Base-by-base conservation (phyloP, 129 eudicot genomes). In the Saussurea involucrata region DNA sequence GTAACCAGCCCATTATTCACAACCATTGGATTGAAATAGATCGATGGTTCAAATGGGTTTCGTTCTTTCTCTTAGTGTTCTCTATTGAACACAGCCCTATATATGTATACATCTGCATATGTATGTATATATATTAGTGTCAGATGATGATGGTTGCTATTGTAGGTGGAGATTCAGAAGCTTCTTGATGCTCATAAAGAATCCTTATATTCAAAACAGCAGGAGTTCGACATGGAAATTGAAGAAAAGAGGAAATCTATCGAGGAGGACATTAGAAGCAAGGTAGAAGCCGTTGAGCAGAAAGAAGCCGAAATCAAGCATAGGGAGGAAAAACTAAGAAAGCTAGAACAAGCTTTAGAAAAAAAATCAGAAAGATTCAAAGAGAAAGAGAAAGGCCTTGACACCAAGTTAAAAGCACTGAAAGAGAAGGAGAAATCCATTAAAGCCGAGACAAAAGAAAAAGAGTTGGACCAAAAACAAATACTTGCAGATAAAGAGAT, bases 91-190 rank as follows among this genome's bases (percentile, higher is more conserved):
- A 37, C 46, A 34, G 13, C 46, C 46, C 46, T 8, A 37, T 37
- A 9, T 37, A 37, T 37, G 46, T 10, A 40, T 40, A 10, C 40
- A 34, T 34, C 8, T 34, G 40, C 6, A 10, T 34, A 34, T 34
- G 10, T 8, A 40, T 49, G 4, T 49, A 13, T 49, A 49, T 49
- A 49, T 49, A 13, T 49, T 17, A 49, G 58, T 66, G 46, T n/a
- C 4, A 66, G 18, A 21, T 31, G 18, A 66, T 73, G 18, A 25
- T 68, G 70, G 10, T 57, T 66, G 5, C 78, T 64, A 49, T 13
- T 8, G 13, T 82, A 92, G 99, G 95, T 86, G 82, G 97, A 88
- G 86, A 88, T 95, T 60, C 94, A 88, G 83, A 92, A 86, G 82
- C 73, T 90, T 71, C 75, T 92, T 11, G 92, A 90, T 57, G 87